phyloP scores from a whole-genome alignment of 163 green algal genomes.

The Chloromonas sp. region DNA sequence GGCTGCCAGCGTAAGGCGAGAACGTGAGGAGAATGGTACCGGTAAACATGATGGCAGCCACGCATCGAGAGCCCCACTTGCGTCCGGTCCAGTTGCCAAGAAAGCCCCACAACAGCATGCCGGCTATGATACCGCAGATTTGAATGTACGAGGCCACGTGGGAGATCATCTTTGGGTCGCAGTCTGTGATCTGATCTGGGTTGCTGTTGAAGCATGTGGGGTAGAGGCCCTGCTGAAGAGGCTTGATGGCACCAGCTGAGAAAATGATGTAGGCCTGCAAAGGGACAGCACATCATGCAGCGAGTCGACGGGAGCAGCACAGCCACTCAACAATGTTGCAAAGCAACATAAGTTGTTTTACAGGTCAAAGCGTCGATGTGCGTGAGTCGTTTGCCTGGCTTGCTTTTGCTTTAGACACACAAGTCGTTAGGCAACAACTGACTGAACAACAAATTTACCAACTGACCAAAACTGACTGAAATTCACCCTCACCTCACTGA shows the following conservation, averaged over 20 bases:
- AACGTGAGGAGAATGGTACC: constrained; percentile 50
- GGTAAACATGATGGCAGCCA: constrained; percentile 54
- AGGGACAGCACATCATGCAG: too few species aligned
- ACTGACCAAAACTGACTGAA: too few species aligned
- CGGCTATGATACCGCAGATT: constrained; percentile 27
- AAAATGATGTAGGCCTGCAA: constrained; percentile 9
- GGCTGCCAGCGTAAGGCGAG: not conserved
- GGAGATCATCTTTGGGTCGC: constrained; percentile 10
- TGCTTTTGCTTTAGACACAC: too few species aligned
- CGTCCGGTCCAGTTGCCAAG: constrained; percentile 56
- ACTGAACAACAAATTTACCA: too few species aligned
- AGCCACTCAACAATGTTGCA: too few species aligned
- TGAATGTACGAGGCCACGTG: constrained; percentile 19
- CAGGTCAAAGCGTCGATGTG: too few species aligned
- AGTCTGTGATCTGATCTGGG: not conserved
- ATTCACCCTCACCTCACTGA: not conserved
- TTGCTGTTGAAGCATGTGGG: constrained; percentile 6
- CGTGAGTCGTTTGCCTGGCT: too few species aligned
- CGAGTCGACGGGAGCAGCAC: too few species aligned
- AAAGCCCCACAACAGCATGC: constrained; percentile 57
- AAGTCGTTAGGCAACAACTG: too few species aligned
- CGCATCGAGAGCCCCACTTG: constrained; percentile 54
- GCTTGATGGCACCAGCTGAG: constrained; percentile 6
- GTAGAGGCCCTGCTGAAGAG: constrained; percentile 12
- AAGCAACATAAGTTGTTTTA: too few species aligned